Conservation (phyloP, 2,329 filamentous ascomycete species). For the Botryosphaeria agaves region DNA sequence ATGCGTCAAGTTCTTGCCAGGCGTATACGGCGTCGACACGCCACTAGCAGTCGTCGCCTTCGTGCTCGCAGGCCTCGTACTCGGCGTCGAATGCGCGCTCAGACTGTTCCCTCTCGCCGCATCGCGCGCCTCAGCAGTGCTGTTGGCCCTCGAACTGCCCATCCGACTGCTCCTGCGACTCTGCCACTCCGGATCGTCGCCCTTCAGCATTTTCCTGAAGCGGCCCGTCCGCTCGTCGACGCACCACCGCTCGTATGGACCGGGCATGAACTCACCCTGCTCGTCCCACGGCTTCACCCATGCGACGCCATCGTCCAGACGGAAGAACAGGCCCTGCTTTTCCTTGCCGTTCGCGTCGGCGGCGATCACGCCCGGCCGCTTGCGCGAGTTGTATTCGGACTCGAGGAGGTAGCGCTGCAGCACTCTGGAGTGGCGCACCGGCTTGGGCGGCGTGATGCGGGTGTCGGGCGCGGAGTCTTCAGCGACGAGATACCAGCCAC, state of each 20-base stretch:
- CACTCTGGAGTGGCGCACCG: slow-evolving; percentile 30
- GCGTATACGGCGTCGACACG: neutral
- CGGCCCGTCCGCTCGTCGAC: slow-evolving; percentile 21
- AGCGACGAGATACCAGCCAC: slow-evolving; percentile 31
- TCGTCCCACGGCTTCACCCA: slow-evolving; percentile 34
- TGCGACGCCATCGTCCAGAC: slow-evolving; percentile 28
- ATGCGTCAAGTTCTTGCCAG: neutral
- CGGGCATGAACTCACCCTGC: slow-evolving; percentile 30
- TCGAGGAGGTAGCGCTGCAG: slow-evolving; percentile 31
- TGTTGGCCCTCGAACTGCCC: slow-evolving; percentile 1
- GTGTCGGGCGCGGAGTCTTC: slow-evolving; percentile 18
- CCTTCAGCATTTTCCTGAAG: slow-evolving; percentile 20
- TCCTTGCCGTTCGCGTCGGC: slow-evolving; percentile 19
- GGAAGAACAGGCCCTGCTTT: slow-evolving; percentile 28
- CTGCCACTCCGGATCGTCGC: slow-evolving; percentile 17
- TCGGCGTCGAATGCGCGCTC: neutral
- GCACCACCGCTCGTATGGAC: slow-evolving; percentile 32
- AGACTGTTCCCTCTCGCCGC: neutral
- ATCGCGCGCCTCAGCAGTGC: neutral
- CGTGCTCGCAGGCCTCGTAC: neutral
- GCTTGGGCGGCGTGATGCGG: slow-evolving; percentile 12
- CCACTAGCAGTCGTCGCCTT: too few species aligned
- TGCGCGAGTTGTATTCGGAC: slow-evolving; percentile 28
- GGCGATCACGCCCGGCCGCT: slow-evolving; percentile 22
- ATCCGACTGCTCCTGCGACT: slow-evolving; percentile 1